Evolutionary conservation across 1,284 basidiomycete genomes (phyloP), one percentile per base, ranked within the genome.

Genomic region (Nidula niveotomentosa): DNA sequence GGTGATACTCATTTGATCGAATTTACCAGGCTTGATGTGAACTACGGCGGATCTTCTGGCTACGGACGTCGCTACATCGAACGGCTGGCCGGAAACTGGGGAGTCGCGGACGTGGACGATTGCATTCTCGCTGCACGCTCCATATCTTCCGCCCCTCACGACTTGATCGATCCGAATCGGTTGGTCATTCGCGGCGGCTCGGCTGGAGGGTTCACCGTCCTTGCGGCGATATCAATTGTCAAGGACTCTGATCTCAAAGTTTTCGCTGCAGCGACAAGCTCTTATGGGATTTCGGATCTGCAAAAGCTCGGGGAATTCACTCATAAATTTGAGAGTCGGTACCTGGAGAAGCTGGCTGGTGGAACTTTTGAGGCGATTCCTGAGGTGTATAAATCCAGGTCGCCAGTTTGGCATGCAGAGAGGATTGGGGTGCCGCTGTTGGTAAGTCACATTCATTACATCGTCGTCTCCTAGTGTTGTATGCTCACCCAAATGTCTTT

Each of bases 1-100:
- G 12, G 8, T 36, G 7, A 36, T 7, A 51, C 23, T 17, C 36
- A 35, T 30, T 47, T 46, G 9, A 6, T 30, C 30, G 30, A 30
- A 30, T 30, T 3, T 35, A 10, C 53, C 57, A 86, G 85, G 77
- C 66, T 86, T 17, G 79, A 81, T 55, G 83, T 90, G 17, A 84
- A 88, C 61, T 88, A 86, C 60, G 78, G 85, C 3, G 88, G 88
- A 0, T 85, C 82, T 7, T 81, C 80, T 8, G 85, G 85, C 0
- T 86, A 84, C 59, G 86, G 85, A 1, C 75, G 83, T 9, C 65
- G 69, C 45, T 87, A 83, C 53, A 82, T 84, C 51, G 73, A 83
- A 43, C 79, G 85, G 7, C 76, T 90, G 5, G 70, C 72, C 37
- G 77, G 77, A 0, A 64, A 81, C n/a, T 90, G 87, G 86, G 87